Evolutionary conservation across 345 rosid genomes (phyloP), one percentile per base, ranked within the genome.

Genomic region (Boechera retrofracta): DNA sequence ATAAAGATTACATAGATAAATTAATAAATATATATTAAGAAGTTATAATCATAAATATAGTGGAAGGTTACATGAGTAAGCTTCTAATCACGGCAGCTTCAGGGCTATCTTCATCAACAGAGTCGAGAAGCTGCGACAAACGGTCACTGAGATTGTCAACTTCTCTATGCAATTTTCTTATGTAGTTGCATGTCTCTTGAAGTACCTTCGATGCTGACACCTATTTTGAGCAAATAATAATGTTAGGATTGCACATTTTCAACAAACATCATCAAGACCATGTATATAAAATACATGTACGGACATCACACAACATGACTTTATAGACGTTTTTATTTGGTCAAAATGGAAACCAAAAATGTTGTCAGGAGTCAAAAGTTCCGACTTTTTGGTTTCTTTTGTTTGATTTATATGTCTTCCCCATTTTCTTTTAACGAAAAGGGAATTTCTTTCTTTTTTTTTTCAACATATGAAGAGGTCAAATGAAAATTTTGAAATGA

Each of bases 51-150:
- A 54, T 39, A 51, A 38, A 51, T 59, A 69, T 41, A 52, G 32
- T 38, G 16, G 69, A 53, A 63, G 49, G 80, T 85, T 82, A 81
- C 88, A 85, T 86, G 51, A 90, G 83, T 79, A 90, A 84, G 76
- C 90, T 89, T 83, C 98, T 87, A 76, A 93, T 86, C 15, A 93
- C 86, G 64, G 87, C 86, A 13, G 97, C 95, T 68, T 93, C 91
- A 38, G 84, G 87, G 65, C 87, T 85, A 65, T 86, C 81, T 39
- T 82, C 53, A 67, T 91, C 97, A n/a, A 79, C 77, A 7, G 95
- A 85, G 58, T 88, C 90, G 75, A 93, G 80, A 26, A 93, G 91
- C 78, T 83, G 80, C 2, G 93, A 85, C 71, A 93, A 79, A 59
- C 89, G 87, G 60, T 86, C 88, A 72, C 97, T 91, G 65, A 93